Conservation (phyloP, 352 stramenopile genomes). For the Achlya hypogyna region DNA sequence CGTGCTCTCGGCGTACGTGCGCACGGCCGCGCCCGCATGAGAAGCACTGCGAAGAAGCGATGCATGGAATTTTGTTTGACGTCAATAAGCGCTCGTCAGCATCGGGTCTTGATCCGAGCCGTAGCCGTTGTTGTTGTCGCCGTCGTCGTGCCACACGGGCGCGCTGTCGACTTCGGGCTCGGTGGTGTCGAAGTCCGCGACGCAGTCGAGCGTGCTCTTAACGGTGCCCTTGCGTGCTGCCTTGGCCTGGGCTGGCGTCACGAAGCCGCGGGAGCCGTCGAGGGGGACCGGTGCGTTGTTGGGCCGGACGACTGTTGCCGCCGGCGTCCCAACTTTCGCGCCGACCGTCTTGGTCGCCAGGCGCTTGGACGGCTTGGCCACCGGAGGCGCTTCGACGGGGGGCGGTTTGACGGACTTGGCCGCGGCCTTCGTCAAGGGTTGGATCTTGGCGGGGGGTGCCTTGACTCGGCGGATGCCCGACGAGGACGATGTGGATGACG, state of each 20-base stretch:
- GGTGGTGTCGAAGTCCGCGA: conserved; percentile 10
- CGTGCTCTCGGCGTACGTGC: conserved; percentile 27
- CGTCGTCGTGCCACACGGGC: background rate
- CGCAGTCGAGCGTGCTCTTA: conserved; percentile 3
- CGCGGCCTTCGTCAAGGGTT: too few relatives aligned
- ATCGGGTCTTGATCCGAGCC: conserved; percentile 7
- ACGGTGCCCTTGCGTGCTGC: too few relatives aligned
- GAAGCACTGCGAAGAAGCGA: background rate
- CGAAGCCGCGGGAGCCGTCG: background rate
- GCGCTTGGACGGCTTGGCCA: too few relatives aligned
- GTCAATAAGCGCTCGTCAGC: background rate
- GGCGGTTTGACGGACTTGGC: too few relatives aligned
- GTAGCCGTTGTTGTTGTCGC: background rate
- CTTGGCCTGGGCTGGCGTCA: too few relatives aligned
- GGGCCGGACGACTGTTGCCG: background rate
- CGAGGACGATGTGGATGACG: background rate
- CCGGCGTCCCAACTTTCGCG: background rate
- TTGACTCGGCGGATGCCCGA: background rate
- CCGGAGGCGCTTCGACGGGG: too few relatives aligned
- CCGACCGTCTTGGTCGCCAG: too few relatives aligned
- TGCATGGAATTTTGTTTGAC: too few relatives aligned
- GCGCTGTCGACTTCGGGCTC: conserved; percentile 15
- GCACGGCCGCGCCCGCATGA: background rate
- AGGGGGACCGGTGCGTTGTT: background rate
- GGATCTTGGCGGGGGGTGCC: too few relatives aligned